These are phyloP conservation scores for Penicillium argentinense DNA, from an alignment of 495 filamentous ascomycete species.

Conservation along the genomic window DNA sequence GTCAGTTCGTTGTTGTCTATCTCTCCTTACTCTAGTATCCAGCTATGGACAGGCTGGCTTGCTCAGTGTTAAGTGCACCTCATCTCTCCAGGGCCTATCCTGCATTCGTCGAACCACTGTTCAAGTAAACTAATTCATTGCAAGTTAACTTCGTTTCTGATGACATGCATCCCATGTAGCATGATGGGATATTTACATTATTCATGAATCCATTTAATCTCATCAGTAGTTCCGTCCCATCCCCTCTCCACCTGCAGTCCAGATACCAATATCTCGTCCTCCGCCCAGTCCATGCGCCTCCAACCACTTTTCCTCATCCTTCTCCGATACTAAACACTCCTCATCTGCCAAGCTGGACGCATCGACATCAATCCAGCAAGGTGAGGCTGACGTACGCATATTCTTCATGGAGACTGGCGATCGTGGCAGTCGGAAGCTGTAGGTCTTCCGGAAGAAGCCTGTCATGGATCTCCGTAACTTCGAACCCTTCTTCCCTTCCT, in stretches of 20 bases:
- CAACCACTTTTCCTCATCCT: slow-evolving; percentile 16
- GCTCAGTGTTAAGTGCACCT: no score
- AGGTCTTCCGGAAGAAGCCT: slow-evolving; percentile 10
- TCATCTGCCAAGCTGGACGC: slow-evolving; percentile 11
- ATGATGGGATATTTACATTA: no score
- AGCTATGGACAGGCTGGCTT: no score
- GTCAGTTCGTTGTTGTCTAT: no score
- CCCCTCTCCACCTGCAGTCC: slow-evolving; percentile 10
- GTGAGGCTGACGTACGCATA: slow-evolving; percentile 1
- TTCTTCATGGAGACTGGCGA: slow-evolving; percentile 17
- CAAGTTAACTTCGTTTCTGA: neutral
- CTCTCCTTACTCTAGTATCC: no score
- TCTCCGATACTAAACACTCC: slow-evolving; percentile 11
- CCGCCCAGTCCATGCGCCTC: slow-evolving; percentile 14
- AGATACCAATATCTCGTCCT: slow-evolving; percentile 10
- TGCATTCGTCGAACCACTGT: no score
- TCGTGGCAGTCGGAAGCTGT: slow-evolving; percentile 12
- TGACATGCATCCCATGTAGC: no score
- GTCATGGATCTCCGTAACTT: slow-evolving; percentile 19
- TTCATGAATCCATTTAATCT: no score
- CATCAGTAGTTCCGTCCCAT: slow-evolving; percentile 8
- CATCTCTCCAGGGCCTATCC: no score
- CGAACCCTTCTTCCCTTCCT: neutral
- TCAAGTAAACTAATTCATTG: no score
- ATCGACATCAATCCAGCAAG: slow-evolving; percentile 19